Evolutionary conservation across 352 stramenopile species (phyloP), one percentile per base, ranked within the genome.

Genomic region (Globisporangium paroecandrum): DNA sequence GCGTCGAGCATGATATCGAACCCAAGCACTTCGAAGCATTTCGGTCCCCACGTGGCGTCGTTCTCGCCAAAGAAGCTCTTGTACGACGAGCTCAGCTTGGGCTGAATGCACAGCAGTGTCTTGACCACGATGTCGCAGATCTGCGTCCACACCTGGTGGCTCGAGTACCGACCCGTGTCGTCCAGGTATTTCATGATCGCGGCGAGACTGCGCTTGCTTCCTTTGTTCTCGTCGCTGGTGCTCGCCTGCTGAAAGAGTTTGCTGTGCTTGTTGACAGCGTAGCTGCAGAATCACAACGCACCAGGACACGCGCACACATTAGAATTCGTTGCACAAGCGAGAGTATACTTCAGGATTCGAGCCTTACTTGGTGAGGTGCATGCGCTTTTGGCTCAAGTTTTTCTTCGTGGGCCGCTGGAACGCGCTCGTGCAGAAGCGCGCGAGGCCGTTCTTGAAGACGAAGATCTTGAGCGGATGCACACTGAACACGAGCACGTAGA

Each of bases 371-470:
- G 76, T 83, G 51, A 83, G 71, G 56, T 83, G 76, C 76, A 83
- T 83, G 58, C 77, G 72, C 49, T 75, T 79, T 29, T 82, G 75
- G 55, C 38, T 65, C 25, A 84, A 66, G 56, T 84, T 84, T 29
- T 69, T 70, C 27, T 62, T 55, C 18, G 72, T 78, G 3, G 77
- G 77, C n/a, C 71, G 72, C 32, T 78, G 41, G 59, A 84, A 84
- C 43, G 71, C 69, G 22, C 69, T 81, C 34, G 77, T 84, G 46
- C 77, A 98, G 51, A 98, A 91, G 10, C 91, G 76, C 20, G 87
- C 88, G 49, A 98, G 81, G 7, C 91, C 90, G 69, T 97, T 91
- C 20, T 79, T 76, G 64, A 96, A 95, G 27, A 96, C 77, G 74
- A 96, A 95, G 12, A 97, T 77, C 25, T 82, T 75, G 10, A 97